Percentiles rank a stretch among this genome's conserved stretches.
These are phyloP conservation scores for Penicillium samsonianum DNA, from an alignment of 495 filamentous ascomycete genomes.

Conservation along the genomic window DNA sequence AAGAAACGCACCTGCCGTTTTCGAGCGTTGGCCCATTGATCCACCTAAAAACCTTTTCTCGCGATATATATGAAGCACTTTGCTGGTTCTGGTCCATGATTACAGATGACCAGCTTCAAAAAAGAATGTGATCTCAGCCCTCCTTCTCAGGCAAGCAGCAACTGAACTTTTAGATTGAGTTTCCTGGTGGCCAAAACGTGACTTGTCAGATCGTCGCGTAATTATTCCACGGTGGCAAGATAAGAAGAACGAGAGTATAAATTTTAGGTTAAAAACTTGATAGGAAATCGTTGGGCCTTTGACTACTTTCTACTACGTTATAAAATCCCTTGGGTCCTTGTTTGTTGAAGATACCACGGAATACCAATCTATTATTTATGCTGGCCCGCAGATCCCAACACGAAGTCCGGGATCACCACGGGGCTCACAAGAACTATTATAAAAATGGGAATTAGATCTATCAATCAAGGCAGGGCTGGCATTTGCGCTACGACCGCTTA, in stretches of 20 bases:
- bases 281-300: background rate
- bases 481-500: too few species aligned
- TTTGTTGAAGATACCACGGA: too few species aligned
- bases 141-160: background rate
- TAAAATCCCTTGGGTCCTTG: background rate
- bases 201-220: background rate
- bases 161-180: background rate
- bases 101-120: background rate
- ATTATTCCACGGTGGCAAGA: slow-evolving; percentile 1
- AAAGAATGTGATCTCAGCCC: background rate
- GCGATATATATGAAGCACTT: background rate
- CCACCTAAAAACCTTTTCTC: slow-evolving; percentile 1
- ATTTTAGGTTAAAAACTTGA: slow-evolving; percentile 1
- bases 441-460: too few species aligned
- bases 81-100: background rate
- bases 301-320: background rate
- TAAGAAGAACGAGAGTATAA: background rate
- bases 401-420: slow-evolving; percentile 1
- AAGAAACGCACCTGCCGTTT: background rate
- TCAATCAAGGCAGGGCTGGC: too few species aligned
- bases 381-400: background rate
- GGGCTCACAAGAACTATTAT: too few species aligned
- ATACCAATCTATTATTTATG: too few species aligned
- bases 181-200: background rate
- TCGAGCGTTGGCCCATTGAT: slow-evolving; percentile 1